Percentiles rank a stretch among this genome's conserved stretches.
Evolutionary conservation across 805 yeast genomes (phyloP).

Genomic region (Starmerella geochares): DNA sequence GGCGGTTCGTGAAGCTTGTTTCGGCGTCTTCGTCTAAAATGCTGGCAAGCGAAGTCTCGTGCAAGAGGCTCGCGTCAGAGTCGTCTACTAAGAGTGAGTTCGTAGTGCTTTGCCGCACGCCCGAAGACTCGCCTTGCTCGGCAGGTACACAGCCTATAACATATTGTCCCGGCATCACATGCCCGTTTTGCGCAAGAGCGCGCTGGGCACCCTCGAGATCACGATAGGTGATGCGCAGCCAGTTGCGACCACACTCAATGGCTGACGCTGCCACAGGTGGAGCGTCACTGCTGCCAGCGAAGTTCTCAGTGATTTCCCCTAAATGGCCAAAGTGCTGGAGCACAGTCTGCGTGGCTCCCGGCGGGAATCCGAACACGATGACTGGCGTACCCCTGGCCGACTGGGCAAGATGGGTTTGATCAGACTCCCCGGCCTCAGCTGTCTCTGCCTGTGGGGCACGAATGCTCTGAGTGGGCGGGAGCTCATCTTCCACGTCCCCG

Average conservation of each 20-base stretch:
- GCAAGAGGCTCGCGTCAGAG: slow-evolving; percentile 18
- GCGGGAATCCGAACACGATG: slow-evolving; percentile 82
- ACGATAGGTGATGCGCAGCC: slow-evolving; percentile 85
- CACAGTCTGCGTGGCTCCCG: slow-evolving; percentile 54
- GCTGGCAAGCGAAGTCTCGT: slow-evolving; percentile 19
- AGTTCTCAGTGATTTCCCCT: slow-evolving; percentile 71
- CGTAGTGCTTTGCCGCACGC: slow-evolving; percentile 17
- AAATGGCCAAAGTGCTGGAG: slow-evolving; percentile 66
- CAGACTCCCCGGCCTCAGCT: not conserved
- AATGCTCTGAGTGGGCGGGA: slow-evolving; percentile 22
- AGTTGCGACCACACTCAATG: slow-evolving; percentile 71
- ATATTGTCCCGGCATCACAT: slow-evolving; percentile 51
- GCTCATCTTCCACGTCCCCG: slow-evolving; percentile 14
- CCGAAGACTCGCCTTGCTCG: slow-evolving; percentile 15
- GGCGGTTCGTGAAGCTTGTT: not conserved
- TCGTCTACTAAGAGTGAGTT: slow-evolving; percentile 25
- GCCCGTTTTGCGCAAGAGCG: slow-evolving; percentile 77
- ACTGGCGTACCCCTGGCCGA: slow-evolving; percentile 39
- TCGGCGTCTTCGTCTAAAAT: slow-evolving; percentile 7
- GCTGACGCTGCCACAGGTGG: slow-evolving; percentile 37
- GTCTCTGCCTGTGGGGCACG: slow-evolving; percentile 10
- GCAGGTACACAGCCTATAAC: slow-evolving; percentile 56
- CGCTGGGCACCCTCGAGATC: slow-evolving; percentile 65
- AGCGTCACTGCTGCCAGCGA: slow-evolving; percentile 32
- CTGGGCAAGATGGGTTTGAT: not conserved